Percentiles rank a stretch among this genome's conserved stretches.
These are phyloP conservation scores for Xylona heveae DNA, from an alignment of 495 filamentous ascomycete species.

Conservation along the genomic window DNA sequence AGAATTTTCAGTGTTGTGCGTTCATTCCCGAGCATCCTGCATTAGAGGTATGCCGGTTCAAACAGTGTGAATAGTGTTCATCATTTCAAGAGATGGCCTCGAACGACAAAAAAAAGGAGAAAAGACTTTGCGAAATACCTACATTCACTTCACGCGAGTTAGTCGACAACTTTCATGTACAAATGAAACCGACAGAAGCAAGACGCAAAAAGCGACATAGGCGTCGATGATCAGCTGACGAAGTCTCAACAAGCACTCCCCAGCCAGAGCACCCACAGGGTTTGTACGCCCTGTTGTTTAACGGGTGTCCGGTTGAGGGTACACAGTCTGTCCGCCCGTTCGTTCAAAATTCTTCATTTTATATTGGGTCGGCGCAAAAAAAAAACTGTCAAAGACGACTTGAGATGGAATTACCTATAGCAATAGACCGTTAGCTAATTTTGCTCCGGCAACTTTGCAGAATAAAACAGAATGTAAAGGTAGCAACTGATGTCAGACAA, in stretches of 20 bases:
- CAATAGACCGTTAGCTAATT: not conserved
- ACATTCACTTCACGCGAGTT: constrained; percentile 4
- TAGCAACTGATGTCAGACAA: constrained; percentile 55
- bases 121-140: constrained; percentile 4
- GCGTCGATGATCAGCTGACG: constrained; percentile 65
- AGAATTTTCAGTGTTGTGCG: constrained; percentile 72
- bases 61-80: constrained; percentile 98
- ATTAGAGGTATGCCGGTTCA: constrained; percentile 42
- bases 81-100: constrained; percentile 35
- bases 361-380: not conserved
- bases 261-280: constrained; percentile 43
- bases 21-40: constrained; percentile 42
- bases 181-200: constrained; percentile 1
- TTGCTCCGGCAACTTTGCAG: constrained; percentile 1
- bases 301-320: constrained; percentile 36
- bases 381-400: not conserved
- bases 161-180: not conserved
- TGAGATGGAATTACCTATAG: constrained; percentile 29
- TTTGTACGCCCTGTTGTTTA: constrained; percentile 73
- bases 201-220: no score
- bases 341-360: constrained; percentile 82
- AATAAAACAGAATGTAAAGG: constrained; percentile 6
- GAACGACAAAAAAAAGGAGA: constrained; percentile 8
- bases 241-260: constrained; percentile 91
- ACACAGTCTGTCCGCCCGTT: constrained; percentile 95